Evolutionary conservation across 148 eudicot species (phyloP).

Genomic region (Vaccinium corymbosum): DNA sequence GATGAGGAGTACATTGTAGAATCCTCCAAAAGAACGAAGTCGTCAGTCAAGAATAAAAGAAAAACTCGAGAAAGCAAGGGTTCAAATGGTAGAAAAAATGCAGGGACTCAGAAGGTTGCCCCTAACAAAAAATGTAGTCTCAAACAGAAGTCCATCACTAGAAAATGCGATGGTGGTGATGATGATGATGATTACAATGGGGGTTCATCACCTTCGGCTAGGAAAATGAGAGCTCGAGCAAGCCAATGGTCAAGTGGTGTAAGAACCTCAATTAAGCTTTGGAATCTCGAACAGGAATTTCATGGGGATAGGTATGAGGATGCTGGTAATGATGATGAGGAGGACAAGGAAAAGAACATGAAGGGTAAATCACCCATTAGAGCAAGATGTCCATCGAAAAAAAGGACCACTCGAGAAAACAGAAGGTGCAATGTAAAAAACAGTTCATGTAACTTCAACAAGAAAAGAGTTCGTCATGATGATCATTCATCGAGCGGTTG

Average conservation of each 20-base stretch:
- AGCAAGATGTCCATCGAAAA: slow-evolving; percentile 5
- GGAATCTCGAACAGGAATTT: neutral
- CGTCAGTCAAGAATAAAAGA: slow-evolving; percentile 8
- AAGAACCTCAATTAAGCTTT: slow-evolving; percentile 17
- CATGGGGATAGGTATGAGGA: slow-evolving; percentile 7
- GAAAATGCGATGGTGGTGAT: slow-evolving; percentile 14
- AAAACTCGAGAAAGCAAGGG: slow-evolving; percentile 3
- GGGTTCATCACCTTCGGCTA: slow-evolving; percentile 1
- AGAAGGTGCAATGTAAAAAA: slow-evolving; percentile 13
- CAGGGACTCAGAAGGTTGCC: slow-evolving; percentile 1
- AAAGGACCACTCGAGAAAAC: neutral
- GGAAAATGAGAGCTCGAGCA: slow-evolving; percentile 8
- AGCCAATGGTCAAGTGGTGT: slow-evolving; percentile 10
- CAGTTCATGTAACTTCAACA: neutral
- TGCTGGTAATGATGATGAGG: slow-evolving; percentile 14
- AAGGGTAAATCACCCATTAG: neutral
- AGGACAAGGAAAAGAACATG: slow-evolving; percentile 7
- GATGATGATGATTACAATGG: slow-evolving; percentile 12
- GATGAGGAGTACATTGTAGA: slow-evolving; percentile 14
- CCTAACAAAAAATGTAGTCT: slow-evolving; percentile 15
- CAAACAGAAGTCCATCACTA: neutral
- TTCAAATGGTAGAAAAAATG: slow-evolving; percentile 14
- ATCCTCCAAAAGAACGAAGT: neutral
- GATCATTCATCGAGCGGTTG: slow-evolving; percentile 1
- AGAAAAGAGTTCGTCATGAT: neutral